phyloP scores from a whole-genome alignment of 2,329 filamentous ascomycete genomes.

The Trichoderma lentiforme region DNA sequence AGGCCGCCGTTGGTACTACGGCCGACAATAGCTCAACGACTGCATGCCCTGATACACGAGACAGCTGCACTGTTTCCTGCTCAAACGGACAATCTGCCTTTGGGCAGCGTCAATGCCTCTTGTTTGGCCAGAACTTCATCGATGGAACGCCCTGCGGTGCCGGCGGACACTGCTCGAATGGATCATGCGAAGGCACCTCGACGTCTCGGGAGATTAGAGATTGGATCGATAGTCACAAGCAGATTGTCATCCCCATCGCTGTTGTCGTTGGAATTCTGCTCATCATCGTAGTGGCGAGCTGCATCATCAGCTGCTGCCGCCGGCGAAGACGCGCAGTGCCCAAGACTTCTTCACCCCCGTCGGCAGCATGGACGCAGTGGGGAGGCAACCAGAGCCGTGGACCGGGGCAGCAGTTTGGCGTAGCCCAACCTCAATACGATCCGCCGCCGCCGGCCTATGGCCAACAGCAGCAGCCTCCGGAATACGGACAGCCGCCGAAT shows the following conservation, averaged over 20 bases:
- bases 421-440: background rate
- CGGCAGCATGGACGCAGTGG: constrained; percentile 21
- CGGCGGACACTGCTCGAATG: constrained; percentile 75
- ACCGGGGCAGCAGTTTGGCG: background rate
- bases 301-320: constrained; percentile 52
- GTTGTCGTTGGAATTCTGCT: constrained; percentile 69
- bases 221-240: constrained; percentile 75
- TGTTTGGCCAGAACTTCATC: constrained; percentile 84
- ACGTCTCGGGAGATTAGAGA: constrained; percentile 66
- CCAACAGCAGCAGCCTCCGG: constrained; percentile 6
- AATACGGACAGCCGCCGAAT: background rate
- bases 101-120: constrained; percentile 56
- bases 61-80: constrained; percentile 74
- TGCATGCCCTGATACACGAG: constrained; percentile 57
- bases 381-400: background rate
- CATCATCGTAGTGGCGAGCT: constrained; percentile 65
- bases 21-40: constrained; percentile 72
- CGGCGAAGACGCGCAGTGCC: constrained; percentile 26
- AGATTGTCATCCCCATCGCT: constrained; percentile 77
- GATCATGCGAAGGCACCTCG: constrained; percentile 69
- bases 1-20: constrained; percentile 73
- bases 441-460: constrained; percentile 12
- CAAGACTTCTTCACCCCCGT: constrained; percentile 22
- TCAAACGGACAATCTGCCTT: constrained; percentile 40
- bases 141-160: constrained; percentile 84